A percentile compares a stretch with the other conserved stretches of the same genome.
Evolutionary conservation across 2,329 filamentous ascomycete genomes (phyloP).

Genomic region (Fusarium subglutinans): DNA sequence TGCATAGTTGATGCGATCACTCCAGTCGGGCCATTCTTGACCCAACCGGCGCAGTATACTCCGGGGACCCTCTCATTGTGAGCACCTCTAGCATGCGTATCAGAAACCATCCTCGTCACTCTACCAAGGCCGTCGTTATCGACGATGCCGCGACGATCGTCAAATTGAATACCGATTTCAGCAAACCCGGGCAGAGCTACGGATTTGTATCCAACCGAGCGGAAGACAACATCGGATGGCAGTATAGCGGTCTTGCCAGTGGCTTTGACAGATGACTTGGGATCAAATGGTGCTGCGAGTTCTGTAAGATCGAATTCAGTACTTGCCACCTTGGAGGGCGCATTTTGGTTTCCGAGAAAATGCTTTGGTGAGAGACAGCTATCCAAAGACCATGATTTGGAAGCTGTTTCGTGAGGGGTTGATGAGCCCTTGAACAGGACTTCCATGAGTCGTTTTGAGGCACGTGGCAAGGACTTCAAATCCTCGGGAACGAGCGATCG

Average conservation of each 20-base stretch:
- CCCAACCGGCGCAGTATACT: conserved; percentile 95
- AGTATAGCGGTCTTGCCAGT: conserved; percentile 64
- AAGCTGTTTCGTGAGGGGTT: conserved; percentile 55
- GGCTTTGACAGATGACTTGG: conserved; percentile 56
- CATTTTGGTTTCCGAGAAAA: conserved; percentile 64
- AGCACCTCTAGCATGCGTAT: conserved; percentile 42
- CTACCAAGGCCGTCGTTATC: conserved; percentile 84
- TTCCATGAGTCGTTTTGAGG: conserved; percentile 80
- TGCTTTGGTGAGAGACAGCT: conserved; percentile 82
- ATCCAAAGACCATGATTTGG: conserved; percentile 83
- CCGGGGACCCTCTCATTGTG: conserved; percentile 65
- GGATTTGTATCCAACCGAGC: conserved; percentile 95
- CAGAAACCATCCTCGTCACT: conserved; percentile 57
- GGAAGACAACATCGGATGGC: conserved; percentile 79
- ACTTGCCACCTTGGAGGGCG: conserved; percentile 63
- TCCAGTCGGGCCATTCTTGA: conserved; percentile 92
- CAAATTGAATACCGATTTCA: conserved; percentile 80
- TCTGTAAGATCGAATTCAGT: conserved; percentile 73
- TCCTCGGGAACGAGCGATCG: conserved; percentile 72
- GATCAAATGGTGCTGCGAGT: conserved; percentile 65
- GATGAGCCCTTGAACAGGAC: conserved; percentile 80
- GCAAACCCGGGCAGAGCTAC: conserved; percentile 78
- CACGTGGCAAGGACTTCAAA: conserved; percentile 75
- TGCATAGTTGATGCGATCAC: conserved; percentile 97
- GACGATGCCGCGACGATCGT: conserved; percentile 77